phyloP scores from a whole-genome alignment of 225 moss, liverwort and hornwort genomes.

The Marchantia paleacea region DNA sequence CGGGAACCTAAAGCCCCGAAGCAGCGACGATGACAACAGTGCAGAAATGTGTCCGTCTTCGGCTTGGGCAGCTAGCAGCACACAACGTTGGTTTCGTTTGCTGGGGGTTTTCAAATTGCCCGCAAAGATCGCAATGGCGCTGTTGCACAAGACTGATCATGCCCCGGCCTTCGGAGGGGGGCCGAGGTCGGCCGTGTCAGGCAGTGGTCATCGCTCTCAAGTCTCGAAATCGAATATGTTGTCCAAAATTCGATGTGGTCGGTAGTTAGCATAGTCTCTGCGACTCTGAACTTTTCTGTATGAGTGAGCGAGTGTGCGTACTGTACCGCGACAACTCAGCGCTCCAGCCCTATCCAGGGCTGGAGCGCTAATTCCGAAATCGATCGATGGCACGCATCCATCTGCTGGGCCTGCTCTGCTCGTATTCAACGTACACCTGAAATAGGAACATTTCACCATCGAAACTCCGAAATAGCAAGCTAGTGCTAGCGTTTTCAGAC shows the following conservation, averaged over 20 bases:
- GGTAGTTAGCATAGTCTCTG: neutral
- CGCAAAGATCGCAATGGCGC: neutral
- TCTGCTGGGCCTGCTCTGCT: neutral
- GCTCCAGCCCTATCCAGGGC: too few relatives aligned
- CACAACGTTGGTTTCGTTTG: neutral
- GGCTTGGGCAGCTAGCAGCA: neutral
- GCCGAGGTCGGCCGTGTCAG: neutral
- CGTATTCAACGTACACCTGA: neutral
- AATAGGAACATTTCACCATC: neutral
- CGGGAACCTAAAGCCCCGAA: neutral
- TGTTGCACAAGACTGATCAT: too few relatives aligned
- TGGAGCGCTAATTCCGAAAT: too few relatives aligned
- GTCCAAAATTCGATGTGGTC: neutral
- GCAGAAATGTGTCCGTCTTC: neutral
- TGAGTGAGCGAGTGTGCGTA: neutral
- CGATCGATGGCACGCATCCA: neutral
- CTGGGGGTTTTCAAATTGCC: neutral
- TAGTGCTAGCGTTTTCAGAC: neutral
- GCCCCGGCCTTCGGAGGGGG: neutral
- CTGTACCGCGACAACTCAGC: too few relatives aligned
- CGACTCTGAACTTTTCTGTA: neutral
- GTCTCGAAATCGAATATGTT: neutral
- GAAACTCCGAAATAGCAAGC: neutral
- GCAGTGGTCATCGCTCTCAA: neutral
- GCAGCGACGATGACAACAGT: neutral